A percentile compares a stretch with the other conserved stretches of the same genome.
These are phyloP conservation scores for Cucumis melo DNA, from an alignment of 306 rosid genomes.

Conservation along the genomic window DNA sequence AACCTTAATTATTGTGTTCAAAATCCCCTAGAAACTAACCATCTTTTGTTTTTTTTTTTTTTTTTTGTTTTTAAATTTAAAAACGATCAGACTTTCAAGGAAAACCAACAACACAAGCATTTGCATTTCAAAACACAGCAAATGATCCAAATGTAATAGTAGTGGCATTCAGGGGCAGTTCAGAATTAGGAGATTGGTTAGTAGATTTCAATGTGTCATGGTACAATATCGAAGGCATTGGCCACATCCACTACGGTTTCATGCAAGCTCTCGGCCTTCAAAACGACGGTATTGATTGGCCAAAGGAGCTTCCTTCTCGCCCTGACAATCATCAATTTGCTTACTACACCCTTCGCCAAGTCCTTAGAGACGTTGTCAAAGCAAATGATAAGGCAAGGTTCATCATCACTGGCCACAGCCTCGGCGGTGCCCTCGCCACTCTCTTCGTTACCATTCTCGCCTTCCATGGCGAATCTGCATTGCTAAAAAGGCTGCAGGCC, in stretches of 20 bases:
- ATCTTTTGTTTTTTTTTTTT: too few species aligned
- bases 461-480: constrained; percentile 32
- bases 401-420: constrained; percentile 63
- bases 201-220: constrained; percentile 59
- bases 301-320: constrained; percentile 30
- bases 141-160: constrained; percentile 34
- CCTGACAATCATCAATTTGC: constrained; percentile 24
- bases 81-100: constrained; percentile 30
- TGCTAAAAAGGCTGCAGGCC: constrained; percentile 47
- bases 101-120: constrained; percentile 27
- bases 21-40: too few species aligned
- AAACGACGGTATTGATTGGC: constrained; percentile 35
- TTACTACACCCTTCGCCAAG: constrained; percentile 39
- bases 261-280: constrained; percentile 51
- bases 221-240: constrained; percentile 36
- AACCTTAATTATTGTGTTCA: too few species aligned
- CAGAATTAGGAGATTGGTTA: constrained; percentile 30
- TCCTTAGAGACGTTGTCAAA: constrained; percentile 18
- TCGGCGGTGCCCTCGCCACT: constrained; percentile 71
- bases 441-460: constrained; percentile 39
- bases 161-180: constrained; percentile 64
- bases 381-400: constrained; percentile 37
- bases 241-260: constrained; percentile 56
- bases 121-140: constrained; percentile 27
- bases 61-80: too few species aligned